A percentile compares a stretch with the other conserved stretches of the same genome.
Conservation (phyloP, 2,329 filamentous ascomycete species). For the Scedosporium boydii region DNA sequence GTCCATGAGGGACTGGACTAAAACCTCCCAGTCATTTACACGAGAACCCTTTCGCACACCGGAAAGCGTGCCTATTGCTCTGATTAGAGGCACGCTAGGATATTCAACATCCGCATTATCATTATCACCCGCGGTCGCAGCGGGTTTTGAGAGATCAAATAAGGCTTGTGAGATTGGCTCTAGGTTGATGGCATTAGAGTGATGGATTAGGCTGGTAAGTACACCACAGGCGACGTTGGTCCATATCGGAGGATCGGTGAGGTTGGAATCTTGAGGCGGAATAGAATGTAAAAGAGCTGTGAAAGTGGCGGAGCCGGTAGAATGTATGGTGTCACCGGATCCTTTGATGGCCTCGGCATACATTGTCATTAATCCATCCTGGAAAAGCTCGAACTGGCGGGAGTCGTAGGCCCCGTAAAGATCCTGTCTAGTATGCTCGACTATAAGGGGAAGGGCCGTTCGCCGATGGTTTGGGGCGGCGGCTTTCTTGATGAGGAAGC, state of each 20-base stretch:
- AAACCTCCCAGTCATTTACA: slow-evolving; percentile 59
- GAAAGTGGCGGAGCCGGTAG: slow-evolving; percentile 45
- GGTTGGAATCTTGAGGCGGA: slow-evolving; percentile 38
- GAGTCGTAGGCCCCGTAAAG: slow-evolving; percentile 44
- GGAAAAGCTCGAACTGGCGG: slow-evolving; percentile 59
- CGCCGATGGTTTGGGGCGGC: slow-evolving; percentile 69
- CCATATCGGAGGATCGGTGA: slow-evolving; percentile 41
- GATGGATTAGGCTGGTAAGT: slow-evolving; percentile 73
- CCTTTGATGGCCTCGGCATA: slow-evolving; percentile 74
- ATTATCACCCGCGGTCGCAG: slow-evolving; percentile 26
- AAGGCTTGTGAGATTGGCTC: slow-evolving; percentile 55
- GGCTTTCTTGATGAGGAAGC: slow-evolving; percentile 85
- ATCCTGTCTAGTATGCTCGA: slow-evolving; percentile 63
- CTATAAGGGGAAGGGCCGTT: slow-evolving; percentile 58
- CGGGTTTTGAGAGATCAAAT: slow-evolving; percentile 34
- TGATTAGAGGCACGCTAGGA: slow-evolving; percentile 32
- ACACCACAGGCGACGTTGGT: slow-evolving; percentile 64
- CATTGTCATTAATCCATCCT: slow-evolving; percentile 83
- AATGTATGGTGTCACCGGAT: slow-evolving; percentile 49
- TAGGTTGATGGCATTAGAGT: slow-evolving; percentile 67
- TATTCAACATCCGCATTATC: slow-evolving; percentile 12
- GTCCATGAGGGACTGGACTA: slow-evolving; percentile 41
- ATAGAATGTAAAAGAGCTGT: slow-evolving; percentile 40
- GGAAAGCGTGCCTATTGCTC: slow-evolving; percentile 58
- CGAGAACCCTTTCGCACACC: slow-evolving; percentile 75